phyloP scores from a whole-genome alignment of 768 basidiomycete genomes.

The Clathrus columnatus region DNA sequence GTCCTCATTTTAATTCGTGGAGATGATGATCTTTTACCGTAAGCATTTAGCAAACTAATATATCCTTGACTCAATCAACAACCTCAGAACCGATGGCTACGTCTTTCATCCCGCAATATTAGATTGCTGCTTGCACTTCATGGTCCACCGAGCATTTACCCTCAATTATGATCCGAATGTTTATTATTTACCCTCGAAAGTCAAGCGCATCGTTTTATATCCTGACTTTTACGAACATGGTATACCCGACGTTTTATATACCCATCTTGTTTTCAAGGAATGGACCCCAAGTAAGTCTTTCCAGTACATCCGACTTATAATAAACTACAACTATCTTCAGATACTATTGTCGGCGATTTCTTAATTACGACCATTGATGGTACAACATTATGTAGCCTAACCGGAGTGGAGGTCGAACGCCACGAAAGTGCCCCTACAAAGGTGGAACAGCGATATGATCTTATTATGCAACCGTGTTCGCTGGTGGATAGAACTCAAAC shows the following conservation, averaged over 20 bases:
- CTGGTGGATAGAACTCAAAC: neutral
- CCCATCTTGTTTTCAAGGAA: constrained; percentile 17
- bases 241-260: constrained; percentile 16
- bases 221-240: constrained; percentile 13
- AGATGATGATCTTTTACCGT: constrained; percentile 14
- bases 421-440: constrained; percentile 21
- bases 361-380: constrained; percentile 21
- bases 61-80: neutral
- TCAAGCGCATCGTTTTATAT: constrained; percentile 13
- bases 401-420: constrained; percentile 26
- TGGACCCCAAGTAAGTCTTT: constrained; percentile 23
- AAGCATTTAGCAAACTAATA: neutral
- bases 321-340: constrained; percentile 4
- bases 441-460: constrained; percentile 24
- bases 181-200: constrained; percentile 26
- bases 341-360: constrained; percentile 21
- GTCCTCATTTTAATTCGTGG: constrained; percentile 14
- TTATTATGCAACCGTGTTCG: constrained; percentile 19
- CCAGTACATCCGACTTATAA: neutral
- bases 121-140: constrained; percentile 28
- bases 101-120: constrained; percentile 29
- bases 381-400: constrained; percentile 16
- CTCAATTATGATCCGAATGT: constrained; percentile 21
- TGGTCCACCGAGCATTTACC: constrained; percentile 24
- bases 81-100: constrained; percentile 20